phyloP scores from a whole-genome alignment of 2,329 filamentous ascomycete species.

The Pseudohalonectria lignicola region DNA sequence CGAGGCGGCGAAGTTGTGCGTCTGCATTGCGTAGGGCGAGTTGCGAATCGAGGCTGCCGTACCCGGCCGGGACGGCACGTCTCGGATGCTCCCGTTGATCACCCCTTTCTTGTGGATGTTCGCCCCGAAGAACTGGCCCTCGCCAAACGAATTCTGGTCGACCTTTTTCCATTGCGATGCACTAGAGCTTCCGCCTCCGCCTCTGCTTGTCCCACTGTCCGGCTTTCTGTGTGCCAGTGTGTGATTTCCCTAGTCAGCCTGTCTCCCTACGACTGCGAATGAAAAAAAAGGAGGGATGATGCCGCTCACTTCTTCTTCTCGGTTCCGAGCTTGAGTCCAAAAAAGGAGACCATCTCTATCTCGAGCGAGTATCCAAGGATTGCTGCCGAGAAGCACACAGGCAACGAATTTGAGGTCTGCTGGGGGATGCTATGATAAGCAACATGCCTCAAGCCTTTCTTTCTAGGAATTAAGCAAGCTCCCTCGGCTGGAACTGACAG shows the following conservation, averaged over 20 bases:
- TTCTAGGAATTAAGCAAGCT: too few relatives aligned
- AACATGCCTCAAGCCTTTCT: too few relatives aligned
- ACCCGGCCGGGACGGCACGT: slow-evolving; percentile 23
- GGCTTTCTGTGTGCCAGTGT: slow-evolving; percentile 14
- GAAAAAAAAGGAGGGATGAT: too few relatives aligned
- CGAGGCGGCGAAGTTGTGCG: slow-evolving; percentile 24
- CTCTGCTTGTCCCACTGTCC: slow-evolving; percentile 4
- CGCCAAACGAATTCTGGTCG: slow-evolving; percentile 20
- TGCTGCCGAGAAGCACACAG: too few relatives aligned
- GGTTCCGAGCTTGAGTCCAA: slow-evolving; percentile 43
- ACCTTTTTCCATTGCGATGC: slow-evolving; percentile 17
- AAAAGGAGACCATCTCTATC: slow-evolving; percentile 49
- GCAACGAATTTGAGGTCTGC: too few relatives aligned
- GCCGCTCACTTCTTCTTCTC: slow-evolving; percentile 49
- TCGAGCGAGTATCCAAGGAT: too few relatives aligned
- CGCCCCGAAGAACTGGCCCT: slow-evolving; percentile 23
- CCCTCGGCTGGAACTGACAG: too few relatives aligned
- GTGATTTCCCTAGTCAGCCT: too few relatives aligned
- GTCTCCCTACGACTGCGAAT: too few relatives aligned
- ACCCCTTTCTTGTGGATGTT: slow-evolving; percentile 20
- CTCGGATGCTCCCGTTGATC: slow-evolving; percentile 16
- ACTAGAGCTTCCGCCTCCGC: too few relatives aligned
- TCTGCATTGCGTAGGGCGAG: slow-evolving; percentile 19
- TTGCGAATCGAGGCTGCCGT: slow-evolving; percentile 23
- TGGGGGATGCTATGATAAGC: too few relatives aligned